Base-by-base conservation (phyloP, 2,329 filamentous ascomycete genomes). In the Escovopsis sp. region DNA sequence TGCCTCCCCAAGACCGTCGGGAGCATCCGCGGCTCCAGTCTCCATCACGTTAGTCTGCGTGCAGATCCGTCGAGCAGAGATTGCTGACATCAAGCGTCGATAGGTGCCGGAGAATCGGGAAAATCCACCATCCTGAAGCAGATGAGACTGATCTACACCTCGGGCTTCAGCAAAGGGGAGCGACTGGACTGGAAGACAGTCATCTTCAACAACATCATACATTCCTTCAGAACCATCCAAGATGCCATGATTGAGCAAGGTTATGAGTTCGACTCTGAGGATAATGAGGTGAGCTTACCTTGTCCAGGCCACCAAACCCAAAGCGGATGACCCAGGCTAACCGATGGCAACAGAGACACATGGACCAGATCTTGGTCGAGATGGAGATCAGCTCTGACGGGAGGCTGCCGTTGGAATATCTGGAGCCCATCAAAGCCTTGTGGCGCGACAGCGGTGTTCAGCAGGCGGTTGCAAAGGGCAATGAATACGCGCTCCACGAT, bases 101-200 rank as follows among this genome's bases (percentile, higher is more conserved):
- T 8, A 94, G 87, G 88, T 57, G 88, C 88, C 49, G 88, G 88
- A 53, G 88, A 96, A 82, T 60, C 59, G 31, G 59, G 88, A 45
- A 96, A 96, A 62, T 94, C 88, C 8, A 96, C 88, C 2, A 87
- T 96, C 40, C 73, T 96, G 45, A 96, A 96, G 65, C 88, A 96
- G 67, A 96, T 98, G 90, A 88, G 88, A 57, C 77, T 98, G 58
- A 94, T 98, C 48, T 90, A 96, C 57, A 77, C 85, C 12, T 78
- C 86, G 57, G 88, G 90, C 34, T 96, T 96, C 63, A 84, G 76
- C 51, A 81, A 83, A 50, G 76, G 74, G 44, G 90, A 96, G 58
- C 83, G 86, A 57, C 76, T 92, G 45, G 85, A 94, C 66, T 93
- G 85, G 71, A 86, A 90, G 48, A 82, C 86, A 13, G 87, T 94